phyloP scores from a whole-genome alignment of 371 early-diverging fungal genomes.

The Mucor sp. region DNA sequence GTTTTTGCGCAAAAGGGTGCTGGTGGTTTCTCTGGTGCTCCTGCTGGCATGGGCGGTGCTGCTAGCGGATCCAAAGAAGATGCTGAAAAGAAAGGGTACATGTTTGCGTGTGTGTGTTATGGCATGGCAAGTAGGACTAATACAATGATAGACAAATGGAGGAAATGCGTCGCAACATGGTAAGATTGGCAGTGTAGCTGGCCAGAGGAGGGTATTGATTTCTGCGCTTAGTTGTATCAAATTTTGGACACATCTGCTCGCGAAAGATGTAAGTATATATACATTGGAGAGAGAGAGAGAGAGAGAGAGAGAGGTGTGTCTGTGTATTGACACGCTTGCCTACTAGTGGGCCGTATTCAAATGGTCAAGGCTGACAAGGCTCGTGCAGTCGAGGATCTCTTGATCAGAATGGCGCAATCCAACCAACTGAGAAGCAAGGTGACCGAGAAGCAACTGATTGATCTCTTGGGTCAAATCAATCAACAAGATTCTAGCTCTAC shows the following conservation, averaged over 20 bases:
- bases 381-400: slow-evolving; percentile 85
- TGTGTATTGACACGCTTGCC: neutral
- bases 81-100: slow-evolving; percentile 52
- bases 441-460: slow-evolving; percentile 83
- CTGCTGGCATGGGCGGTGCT: slow-evolving; percentile 11
- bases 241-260: slow-evolving; percentile 85
- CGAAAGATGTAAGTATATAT: slow-evolving; percentile 69
- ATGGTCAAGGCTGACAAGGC: slow-evolving; percentile 92
- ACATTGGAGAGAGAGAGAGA: no score
- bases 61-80: slow-evolving; percentile 37
- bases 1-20: neutral
- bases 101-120: neutral
- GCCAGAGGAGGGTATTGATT: neutral
- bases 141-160: slow-evolving; percentile 64
- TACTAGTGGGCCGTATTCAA: slow-evolving; percentile 82
- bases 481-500: slow-evolving; percentile 61
- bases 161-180: slow-evolving; percentile 83
- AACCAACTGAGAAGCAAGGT: slow-evolving; percentile 85
- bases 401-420: slow-evolving; percentile 87
- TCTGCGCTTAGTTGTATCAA: slow-evolving; percentile 66
- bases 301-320: no score
- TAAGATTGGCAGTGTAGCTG: slow-evolving; percentile 21
- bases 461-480: slow-evolving; percentile 82
- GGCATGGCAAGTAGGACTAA: neutral
- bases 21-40: slow-evolving; percentile 19